Evolutionary conservation across 2,329 filamentous ascomycete species (phyloP).

Genomic region (Fusarium nanum): DNA sequence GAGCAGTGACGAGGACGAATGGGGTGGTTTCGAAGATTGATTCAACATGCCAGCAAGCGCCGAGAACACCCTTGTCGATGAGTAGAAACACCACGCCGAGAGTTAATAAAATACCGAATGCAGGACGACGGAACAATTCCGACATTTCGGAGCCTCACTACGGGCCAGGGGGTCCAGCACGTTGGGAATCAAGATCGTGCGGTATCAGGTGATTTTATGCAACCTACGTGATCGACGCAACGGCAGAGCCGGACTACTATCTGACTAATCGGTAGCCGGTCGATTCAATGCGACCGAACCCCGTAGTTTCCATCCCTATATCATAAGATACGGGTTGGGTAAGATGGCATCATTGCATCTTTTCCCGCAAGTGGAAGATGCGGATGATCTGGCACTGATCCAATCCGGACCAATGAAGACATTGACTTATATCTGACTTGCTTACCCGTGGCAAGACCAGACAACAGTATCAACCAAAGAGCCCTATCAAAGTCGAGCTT

Average conservation of each 20-base stretch:
- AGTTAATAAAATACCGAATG: not conserved
- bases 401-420: not conserved
- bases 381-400: not conserved
- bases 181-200: constrained; percentile 5
- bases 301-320: not conserved
- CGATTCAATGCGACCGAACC: constrained; percentile 25
- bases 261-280: constrained; percentile 14
- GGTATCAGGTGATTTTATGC: constrained; percentile 22
- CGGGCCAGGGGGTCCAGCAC: not conserved
- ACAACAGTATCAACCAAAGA: not conserved
- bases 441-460: not conserved
- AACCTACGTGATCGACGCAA: constrained; percentile 19
- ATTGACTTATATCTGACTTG: not conserved
- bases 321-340: not conserved
- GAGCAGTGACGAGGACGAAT: constrained; percentile 40
- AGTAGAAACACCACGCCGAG: not conserved
- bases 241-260: not conserved
- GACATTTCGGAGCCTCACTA: not conserved
- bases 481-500: not conserved
- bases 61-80: constrained; percentile 1
- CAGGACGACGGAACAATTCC: not conserved
- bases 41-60: not conserved
- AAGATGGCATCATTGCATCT: not conserved
- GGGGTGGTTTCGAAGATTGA: constrained; percentile 45
- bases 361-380: constrained; percentile 6